phyloP scores from a whole-genome alignment of 306 rosid species.

The Cucurbita argyrosperma region DNA sequence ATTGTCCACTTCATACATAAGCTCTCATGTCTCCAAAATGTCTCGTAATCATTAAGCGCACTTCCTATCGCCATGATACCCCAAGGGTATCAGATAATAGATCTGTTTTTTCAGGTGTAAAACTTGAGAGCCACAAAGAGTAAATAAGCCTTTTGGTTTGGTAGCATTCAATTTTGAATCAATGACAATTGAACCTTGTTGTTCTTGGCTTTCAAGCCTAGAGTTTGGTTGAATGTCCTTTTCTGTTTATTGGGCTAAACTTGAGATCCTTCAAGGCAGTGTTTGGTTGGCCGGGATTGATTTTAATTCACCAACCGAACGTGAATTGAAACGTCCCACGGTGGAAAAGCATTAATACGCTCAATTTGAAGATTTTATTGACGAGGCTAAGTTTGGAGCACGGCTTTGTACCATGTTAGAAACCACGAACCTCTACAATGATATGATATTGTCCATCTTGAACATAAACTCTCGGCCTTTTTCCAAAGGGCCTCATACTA shows the following conservation, averaged over 20 bases:
- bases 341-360: too few species aligned
- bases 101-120: background rate
- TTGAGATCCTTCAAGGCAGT: background rate
- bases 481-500: too few species aligned
- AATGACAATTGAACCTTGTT: background rate
- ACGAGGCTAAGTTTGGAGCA: too few species aligned
- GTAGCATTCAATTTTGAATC: background rate
- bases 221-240: background rate
- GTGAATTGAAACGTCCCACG: background rate
- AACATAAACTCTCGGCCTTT: too few species aligned
- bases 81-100: background rate
- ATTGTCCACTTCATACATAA: too few species aligned
- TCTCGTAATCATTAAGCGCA: too few species aligned
- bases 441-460: too few species aligned
- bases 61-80: background rate
- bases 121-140: background rate
- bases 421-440: too few species aligned
- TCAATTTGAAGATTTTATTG: too few species aligned
- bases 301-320: background rate
- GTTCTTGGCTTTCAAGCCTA: background rate
- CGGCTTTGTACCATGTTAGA: too few species aligned
- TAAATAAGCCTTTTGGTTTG: background rate
- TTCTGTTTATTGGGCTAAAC: background rate
- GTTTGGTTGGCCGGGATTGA: background rate
- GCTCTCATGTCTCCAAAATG: too few species aligned